Base-by-base conservation (phyloP, 2,329 filamentous ascomycete genomes). In the Penicillium sp. region DNA sequence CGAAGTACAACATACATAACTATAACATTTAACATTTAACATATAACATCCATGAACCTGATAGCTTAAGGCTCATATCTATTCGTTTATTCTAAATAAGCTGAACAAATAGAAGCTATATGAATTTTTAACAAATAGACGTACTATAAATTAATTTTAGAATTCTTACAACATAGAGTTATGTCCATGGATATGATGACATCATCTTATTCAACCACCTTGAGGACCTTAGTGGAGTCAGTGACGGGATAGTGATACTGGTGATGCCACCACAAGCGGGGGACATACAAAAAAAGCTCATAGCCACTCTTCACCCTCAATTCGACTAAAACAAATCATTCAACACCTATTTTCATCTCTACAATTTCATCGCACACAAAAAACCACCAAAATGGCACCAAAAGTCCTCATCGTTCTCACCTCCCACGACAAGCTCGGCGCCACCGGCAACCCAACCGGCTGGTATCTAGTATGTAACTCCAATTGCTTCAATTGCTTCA, bases 401-500 rank as follows among this genome's bases (percentile, higher is more conserved):
- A 88, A 87, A 72, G 76, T 91, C 62, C 87, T 91, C 76, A 76
- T 90, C 72, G 84, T 91, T 57, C 83, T 91, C 60, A 89, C 86
- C 62, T 90, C 87, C 59, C 80, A 83, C 71, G 72, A 73, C 62
- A 72, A 76, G 59, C 72, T 81, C 50, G 76, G 75, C 50, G 66
- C 70, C 65, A 72, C 70, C 44, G 71, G 73, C 60, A 73, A 76
- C 53, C 81, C 82, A 10, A 90, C 87, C 0, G 88, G 88, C 62
- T 91, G 88, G 88, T 91, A 84, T 69, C 76, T 91, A 66, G 85
- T 87, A 76, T 48, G 66, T 40, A 25, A 33, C 31, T 21, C 33
- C 27, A 40, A 33, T 9, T 23, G 11, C 29, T 21, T 16, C 27
- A 40, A 33, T 9, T 23, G 11, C 29, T 21, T 16, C 27, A 27